Evolutionary conservation across 148 eudicot species (phyloP), one percentile per base, ranked within the genome.

Genomic region (Fagopyrum homotropicum): DNA sequence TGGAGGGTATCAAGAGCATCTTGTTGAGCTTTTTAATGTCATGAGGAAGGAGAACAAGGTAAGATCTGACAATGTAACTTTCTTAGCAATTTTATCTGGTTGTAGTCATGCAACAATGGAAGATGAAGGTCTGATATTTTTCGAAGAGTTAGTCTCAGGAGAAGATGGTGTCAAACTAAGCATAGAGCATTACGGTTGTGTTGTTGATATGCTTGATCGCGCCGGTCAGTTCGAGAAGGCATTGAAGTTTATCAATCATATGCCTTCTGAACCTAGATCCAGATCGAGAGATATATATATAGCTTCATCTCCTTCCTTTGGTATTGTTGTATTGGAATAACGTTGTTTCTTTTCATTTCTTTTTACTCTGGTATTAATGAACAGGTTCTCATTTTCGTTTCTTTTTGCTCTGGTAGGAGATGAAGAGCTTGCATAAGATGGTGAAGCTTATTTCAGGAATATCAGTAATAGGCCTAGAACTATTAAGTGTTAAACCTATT

Each of bases 71-170:
- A 78, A 80, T 9, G 78, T 89, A 12, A 91, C 98, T 26, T 77
- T 85, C 76, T 79, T 91, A 83, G 90, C 91, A 17, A 88, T 93
- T 63, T 81, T 93, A 79, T 88, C 97, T 9, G 95, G 93, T 73
- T 93, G 97, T 82, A 91, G 97, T 83, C 98, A 93, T 72, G 93
- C 89, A 61, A 89, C 85, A 69, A 84, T 87, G 89, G 98, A 89
- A 81, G 79, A 88, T 29, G 81, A 55, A 69, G 98, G 97, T 72
- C 75, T 91, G 26, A 76, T 83, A 74, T 10, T 85, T 35, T 93
- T 93, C 55, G 77, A 91, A 56, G 92, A 91, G 57, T 75, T 91
- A 88, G 76, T 82, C 56, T 77, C 72, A 12, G 76, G 82, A n/a
- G 83, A 82, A 70, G 63, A 83, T 51, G 87, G 85, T 59, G 64